Conservation (phyloP, 2,329 filamentous ascomycete genomes). For the Endoconidiophora laricicola region DNA sequence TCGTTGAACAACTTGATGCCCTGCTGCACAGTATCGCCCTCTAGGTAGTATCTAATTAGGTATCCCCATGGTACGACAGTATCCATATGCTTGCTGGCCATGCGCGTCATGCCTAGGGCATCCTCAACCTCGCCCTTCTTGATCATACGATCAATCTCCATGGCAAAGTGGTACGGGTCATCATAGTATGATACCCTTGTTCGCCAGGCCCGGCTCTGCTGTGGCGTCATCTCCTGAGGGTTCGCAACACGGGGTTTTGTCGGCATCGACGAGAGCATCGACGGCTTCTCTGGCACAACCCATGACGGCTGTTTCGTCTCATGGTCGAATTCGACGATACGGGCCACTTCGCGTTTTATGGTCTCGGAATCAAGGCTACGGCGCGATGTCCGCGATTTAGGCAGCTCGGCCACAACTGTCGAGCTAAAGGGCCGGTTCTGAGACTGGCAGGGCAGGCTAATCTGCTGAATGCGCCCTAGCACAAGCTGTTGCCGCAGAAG, state of each 20-base stretch:
- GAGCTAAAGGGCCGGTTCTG: background rate
- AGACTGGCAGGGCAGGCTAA: background rate
- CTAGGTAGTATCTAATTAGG: slow-evolving; percentile 55
- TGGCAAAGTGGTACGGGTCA: slow-evolving; percentile 58
- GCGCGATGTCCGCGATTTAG: background rate
- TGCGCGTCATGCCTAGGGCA: slow-evolving; percentile 50
- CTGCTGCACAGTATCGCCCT: slow-evolving; percentile 38
- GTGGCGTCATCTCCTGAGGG: slow-evolving; percentile 3
- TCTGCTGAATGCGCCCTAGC: slow-evolving; percentile 6
- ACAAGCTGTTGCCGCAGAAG: slow-evolving; percentile 5
- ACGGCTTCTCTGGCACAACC: slow-evolving; percentile 8
- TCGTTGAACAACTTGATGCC: slow-evolving; percentile 84
- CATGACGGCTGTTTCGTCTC: slow-evolving; percentile 11
- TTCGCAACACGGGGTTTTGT: background rate
- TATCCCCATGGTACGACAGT: slow-evolving; percentile 78
- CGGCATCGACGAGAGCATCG: background rate
- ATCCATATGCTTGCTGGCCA: slow-evolving; percentile 46
- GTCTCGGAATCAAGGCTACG: slow-evolving; percentile 3
- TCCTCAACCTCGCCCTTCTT: slow-evolving; percentile 42
- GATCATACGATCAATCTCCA: slow-evolving; percentile 48
- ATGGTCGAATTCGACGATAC: slow-evolving; percentile 10
- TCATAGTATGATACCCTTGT: slow-evolving; percentile 27
- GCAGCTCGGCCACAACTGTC: background rate
- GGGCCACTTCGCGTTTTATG: slow-evolving; percentile 10
- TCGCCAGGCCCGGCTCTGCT: slow-evolving; percentile 5